phyloP scores from a whole-genome alignment of 1,139 yeast species.

The Suhomyces anneliseae region DNA sequence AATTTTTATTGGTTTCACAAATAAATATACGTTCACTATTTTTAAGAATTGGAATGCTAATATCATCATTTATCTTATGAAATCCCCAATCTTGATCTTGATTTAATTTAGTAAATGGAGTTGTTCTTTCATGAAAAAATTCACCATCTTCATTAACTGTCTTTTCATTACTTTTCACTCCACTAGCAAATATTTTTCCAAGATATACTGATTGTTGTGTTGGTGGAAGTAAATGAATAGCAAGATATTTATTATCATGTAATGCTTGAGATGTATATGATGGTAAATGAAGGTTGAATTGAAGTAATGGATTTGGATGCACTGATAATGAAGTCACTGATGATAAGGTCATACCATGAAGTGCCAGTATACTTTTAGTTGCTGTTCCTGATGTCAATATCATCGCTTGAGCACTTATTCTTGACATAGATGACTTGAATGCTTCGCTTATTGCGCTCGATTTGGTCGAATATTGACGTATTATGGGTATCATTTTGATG shows the following conservation, averaged over 20 bases:
- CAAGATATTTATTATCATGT: constrained; percentile 56
- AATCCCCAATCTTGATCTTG: constrained; percentile 30
- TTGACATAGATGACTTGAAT: constrained; percentile 35
- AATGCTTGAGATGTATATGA: constrained; percentile 70
- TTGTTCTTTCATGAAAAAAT: constrained; percentile 46
- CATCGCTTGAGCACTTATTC: constrained; percentile 47
- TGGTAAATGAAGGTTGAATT: constrained; percentile 81
- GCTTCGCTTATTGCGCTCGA: constrained; percentile 7
- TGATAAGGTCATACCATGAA: constrained; percentile 77
- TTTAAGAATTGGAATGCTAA: constrained; percentile 57
- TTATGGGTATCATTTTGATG: constrained; percentile 6
- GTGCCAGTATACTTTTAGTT: constrained; percentile 13
- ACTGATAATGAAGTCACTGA: constrained; percentile 79
- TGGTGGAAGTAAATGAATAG: constrained; percentile 76
- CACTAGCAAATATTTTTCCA: constrained; percentile 63
- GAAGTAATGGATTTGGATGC: constrained; percentile 69
- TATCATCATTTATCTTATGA: constrained; percentile 17
- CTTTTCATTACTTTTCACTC: constrained; percentile 34
- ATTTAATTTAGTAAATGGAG: constrained; percentile 46
- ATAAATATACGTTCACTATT: constrained; percentile 63
- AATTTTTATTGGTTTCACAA: constrained; percentile 55
- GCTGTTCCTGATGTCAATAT: constrained; percentile 31
- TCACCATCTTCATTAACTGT: constrained; percentile 33
- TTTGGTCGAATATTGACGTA: constrained; percentile 7
- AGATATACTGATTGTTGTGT: constrained; percentile 48